phyloP scores from a whole-genome alignment of 306 rosid species.

The Fragaria nilgerrensis region DNA sequence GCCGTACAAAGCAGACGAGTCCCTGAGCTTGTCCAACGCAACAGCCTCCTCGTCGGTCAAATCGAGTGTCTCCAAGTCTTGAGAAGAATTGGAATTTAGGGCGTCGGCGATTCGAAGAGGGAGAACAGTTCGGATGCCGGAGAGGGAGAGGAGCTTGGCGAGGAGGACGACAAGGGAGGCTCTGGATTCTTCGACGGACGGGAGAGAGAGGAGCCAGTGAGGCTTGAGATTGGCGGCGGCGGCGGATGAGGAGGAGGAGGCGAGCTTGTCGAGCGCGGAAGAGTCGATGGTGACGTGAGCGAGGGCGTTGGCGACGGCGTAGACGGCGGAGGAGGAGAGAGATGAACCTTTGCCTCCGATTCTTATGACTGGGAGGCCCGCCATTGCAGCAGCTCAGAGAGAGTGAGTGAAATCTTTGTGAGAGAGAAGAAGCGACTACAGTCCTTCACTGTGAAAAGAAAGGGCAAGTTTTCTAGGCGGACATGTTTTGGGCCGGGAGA shows the following conservation, averaged over 20 bases:
- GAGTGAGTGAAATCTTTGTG: not conserved
- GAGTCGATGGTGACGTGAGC: conserved; percentile 57
- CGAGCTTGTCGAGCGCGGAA: conserved; percentile 51
- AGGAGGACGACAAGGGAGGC: conserved; percentile 61
- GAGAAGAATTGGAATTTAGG: conserved; percentile 19
- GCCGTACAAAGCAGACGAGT: conserved; percentile 37
- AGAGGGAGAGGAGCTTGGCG: conserved; percentile 53
- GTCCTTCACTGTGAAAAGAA: not conserved
- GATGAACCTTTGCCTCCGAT: conserved; percentile 79
- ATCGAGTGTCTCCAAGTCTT: conserved; percentile 23
- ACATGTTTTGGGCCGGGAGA: not conserved
- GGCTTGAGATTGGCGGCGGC: conserved; percentile 21
- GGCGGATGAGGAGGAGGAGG: conserved; percentile 31
- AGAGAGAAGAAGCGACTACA: not conserved
- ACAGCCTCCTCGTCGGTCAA: conserved; percentile 49
- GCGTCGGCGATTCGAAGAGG: conserved; percentile 45
- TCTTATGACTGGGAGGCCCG: conserved; percentile 41
- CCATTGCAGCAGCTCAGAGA: conserved; percentile 35
- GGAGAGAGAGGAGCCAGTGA: conserved; percentile 31
- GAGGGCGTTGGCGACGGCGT: conserved; percentile 47
- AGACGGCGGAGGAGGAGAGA: conserved; percentile 61
- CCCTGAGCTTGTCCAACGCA: conserved; percentile 30
- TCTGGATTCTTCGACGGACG: conserved; percentile 40
- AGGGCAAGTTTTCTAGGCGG: not conserved
- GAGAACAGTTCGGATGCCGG: conserved; percentile 31